Base-by-base conservation (phyloP, 805 yeast species). In the Yamadazyma insecticola region DNA sequence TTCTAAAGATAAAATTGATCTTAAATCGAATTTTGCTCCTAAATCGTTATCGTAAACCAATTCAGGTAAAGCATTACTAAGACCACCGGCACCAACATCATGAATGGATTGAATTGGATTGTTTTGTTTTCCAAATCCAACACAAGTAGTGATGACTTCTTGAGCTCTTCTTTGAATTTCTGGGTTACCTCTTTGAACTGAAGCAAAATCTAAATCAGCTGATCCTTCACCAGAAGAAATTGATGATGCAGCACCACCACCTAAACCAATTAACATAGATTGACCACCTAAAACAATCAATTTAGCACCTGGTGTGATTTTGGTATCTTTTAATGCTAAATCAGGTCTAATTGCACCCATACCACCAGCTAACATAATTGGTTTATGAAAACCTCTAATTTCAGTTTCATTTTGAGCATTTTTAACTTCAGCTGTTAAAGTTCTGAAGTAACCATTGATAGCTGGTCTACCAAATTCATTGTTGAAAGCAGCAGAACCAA, bases 171-270 rank as follows among this genome's bases (percentile, higher is more conserved):
- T 85, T 67, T 92, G 96, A 83, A 92, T 89, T 65, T 92, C 99
- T 13, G 99, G 97, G 64, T 92, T 92, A 35, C 97, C 98, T 70
- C 99, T 81, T 69, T 92, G 99, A 24, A 92, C 99, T 13, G 97
- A 89, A 9, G 98, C 98, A 64, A 88, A 92, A 70, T 92, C 99
- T 50, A 92, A 75, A 44, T 81, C 95, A 18, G 95, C 97, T 24
- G 95, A 84, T 31, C 92, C 96, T 57, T 86, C 96, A 48, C 97
- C 96, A 15, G 96, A 84, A n/a, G 95, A 78, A 30, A 89, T 78
- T 10, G 96, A 85, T 2, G 98, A 92, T 5, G 98, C 98, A 24
- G 99, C 99, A 64, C 99, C 99, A 51, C 99, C 99, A 54, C 99
- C 99, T 36, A 92, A 74, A 51, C 99, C 99, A 60, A 92, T 92